These are phyloP conservation scores for Candida coleopterorum DNA, from an alignment of 805 yeast genomes.

Conservation along the genomic window DNA sequence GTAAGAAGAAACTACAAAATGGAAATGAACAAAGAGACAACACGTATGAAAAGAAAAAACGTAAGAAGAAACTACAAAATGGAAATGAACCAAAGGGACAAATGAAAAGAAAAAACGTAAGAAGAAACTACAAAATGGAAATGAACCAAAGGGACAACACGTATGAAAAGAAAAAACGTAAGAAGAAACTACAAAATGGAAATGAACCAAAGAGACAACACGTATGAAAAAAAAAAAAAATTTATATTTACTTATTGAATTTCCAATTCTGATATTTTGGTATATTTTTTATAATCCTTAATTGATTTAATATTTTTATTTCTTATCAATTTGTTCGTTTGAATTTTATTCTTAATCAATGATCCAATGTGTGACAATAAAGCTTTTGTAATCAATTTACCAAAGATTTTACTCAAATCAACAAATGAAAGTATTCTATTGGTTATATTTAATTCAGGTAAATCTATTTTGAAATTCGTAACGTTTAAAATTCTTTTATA, in stretches of 20 bases:
- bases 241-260: no score
- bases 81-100: slow-evolving; percentile 36
- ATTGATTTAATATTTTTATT: slow-evolving; percentile 1
- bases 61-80: slow-evolving; percentile 33
- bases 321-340: neutral
- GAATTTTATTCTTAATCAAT: slow-evolving; percentile 30
- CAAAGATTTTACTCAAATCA: slow-evolving; percentile 31
- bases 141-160: slow-evolving; percentile 36
- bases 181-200: slow-evolving; percentile 32
- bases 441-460: slow-evolving; percentile 32
- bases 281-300: slow-evolving; percentile 18
- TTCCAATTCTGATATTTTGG: slow-evolving; percentile 9
- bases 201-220: slow-evolving; percentile 37
- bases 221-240: slow-evolving; percentile 11
- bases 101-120: slow-evolving; percentile 8
- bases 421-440: slow-evolving; percentile 27
- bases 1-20: neutral
- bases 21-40: slow-evolving; percentile 13
- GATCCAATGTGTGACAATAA: slow-evolving; percentile 33
- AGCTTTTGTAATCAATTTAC: slow-evolving; percentile 27
- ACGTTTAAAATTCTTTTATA: slow-evolving; percentile 34
- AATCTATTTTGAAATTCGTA: slow-evolving; percentile 25
- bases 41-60: slow-evolving; percentile 31
- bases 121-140: no score
- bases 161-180: slow-evolving; percentile 34